These are phyloP conservation scores for Tanozyma kutaoensis DNA, from an alignment of 805 yeast species.

Conservation along the genomic window DNA sequence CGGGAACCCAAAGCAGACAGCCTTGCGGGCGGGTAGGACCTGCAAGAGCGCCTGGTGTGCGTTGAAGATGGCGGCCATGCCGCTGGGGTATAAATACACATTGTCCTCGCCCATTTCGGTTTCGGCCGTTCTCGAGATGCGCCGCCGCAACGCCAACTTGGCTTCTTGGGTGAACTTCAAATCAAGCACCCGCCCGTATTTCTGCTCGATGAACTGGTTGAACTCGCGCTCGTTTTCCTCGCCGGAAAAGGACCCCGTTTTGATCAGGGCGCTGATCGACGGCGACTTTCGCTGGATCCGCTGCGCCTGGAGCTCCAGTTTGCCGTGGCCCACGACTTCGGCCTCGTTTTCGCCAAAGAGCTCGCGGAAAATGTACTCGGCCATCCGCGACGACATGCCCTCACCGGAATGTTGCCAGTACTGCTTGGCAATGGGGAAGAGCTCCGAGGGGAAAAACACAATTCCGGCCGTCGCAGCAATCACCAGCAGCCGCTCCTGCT, in stretches of 20 bases:
- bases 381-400: conserved; percentile 84
- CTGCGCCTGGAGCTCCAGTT: conserved; percentile 23
- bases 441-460: conserved; percentile 59
- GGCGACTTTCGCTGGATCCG: conserved; percentile 18
- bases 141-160: conserved; percentile 53
- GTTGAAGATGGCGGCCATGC: conserved; percentile 84
- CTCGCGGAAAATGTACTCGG: conserved; percentile 68
- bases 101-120: conserved; percentile 30
- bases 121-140: conserved; percentile 59
- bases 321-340: conserved; percentile 7
- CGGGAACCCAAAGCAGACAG: conserved; percentile 93
- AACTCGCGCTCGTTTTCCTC: conserved; percentile 37
- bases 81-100: conserved; percentile 76
- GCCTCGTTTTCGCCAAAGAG: conserved; percentile 16
- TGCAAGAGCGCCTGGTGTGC: conserved; percentile 50
- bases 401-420: conserved; percentile 98
- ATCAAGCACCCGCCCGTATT: conserved; percentile 84
- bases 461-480: conserved; percentile 62
- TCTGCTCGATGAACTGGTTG: conserved; percentile 65
- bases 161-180: conserved; percentile 66
- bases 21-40: conserved; percentile 13
- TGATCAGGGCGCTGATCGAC: conserved; percentile 14
- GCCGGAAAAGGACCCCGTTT: conserved; percentile 8
- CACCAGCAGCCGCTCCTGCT: conserved; percentile 44
- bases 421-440: conserved; percentile 54